Evolutionary conservation across 805 yeast genomes (phyloP).

Genomic region (Teunomyces kruisii): DNA sequence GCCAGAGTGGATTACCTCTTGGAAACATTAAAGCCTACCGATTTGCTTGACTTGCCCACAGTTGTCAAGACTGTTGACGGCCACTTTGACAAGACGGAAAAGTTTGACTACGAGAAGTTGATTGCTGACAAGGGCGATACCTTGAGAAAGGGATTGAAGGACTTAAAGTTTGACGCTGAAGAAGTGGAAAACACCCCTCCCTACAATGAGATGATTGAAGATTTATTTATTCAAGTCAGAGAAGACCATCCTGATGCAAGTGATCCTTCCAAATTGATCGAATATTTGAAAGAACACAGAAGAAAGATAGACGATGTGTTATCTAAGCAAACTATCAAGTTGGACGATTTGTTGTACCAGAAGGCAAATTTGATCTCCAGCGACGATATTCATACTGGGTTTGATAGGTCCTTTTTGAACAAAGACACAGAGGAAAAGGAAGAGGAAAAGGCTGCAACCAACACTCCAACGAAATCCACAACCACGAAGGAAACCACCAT

Average conservation of each 20-base stretch:
- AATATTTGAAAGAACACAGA: conserved; percentile 58
- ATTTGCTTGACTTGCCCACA: conserved; percentile 29
- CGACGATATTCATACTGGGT: conserved; percentile 90
- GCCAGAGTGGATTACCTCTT: conserved; percentile 68
- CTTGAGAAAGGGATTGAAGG: conserved; percentile 45
- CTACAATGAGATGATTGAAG: conserved; percentile 91
- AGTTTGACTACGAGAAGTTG: conserved; percentile 46
- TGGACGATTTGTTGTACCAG: conserved; percentile 67
- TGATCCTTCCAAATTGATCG: conserved; percentile 32
- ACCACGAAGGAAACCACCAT: conserved; percentile 19
- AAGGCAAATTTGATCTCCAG: conserved; percentile 75
- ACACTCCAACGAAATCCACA: conserved; percentile 16
- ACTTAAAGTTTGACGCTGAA: conserved; percentile 33
- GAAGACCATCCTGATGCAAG: conserved; percentile 56
- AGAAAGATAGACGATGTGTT: conserved; percentile 67
- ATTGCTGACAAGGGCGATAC: conserved; percentile 38
- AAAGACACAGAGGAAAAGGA: conserved; percentile 39
- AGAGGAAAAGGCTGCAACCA: conserved; percentile 4
- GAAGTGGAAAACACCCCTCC: conserved; percentile 52
- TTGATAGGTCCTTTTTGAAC: conserved; percentile 80
- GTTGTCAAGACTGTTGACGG: conserved; percentile 44
- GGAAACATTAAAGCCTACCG: conserved; percentile 36
- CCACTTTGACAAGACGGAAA: conserved; percentile 59
- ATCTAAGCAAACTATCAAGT: conserved; percentile 60
- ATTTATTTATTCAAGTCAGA: conserved; percentile 74